Evolutionary conservation across 257 asterid genomes (phyloP).

Genomic region (Petunia secreta): DNA sequence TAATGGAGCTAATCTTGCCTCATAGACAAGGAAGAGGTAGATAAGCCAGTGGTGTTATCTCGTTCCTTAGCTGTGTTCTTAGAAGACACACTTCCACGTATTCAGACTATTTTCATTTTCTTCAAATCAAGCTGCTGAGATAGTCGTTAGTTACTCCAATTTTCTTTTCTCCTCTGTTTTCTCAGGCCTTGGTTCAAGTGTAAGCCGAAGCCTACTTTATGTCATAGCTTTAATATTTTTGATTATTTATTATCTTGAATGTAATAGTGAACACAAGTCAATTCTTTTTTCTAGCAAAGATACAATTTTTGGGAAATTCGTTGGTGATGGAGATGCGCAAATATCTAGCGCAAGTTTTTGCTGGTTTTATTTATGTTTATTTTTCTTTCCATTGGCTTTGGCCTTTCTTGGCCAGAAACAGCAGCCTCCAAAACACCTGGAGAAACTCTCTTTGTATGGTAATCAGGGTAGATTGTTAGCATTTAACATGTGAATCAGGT

Average conservation of each 20-base stretch:
- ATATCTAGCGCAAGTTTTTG: background rate
- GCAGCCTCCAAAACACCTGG: no score
- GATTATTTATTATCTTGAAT: slow-evolving; percentile 21
- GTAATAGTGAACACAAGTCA: slow-evolving; percentile 6
- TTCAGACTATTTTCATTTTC: background rate
- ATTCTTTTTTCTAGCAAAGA: background rate
- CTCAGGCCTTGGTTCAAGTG: slow-evolving; percentile 13
- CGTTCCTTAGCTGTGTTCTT: background rate
- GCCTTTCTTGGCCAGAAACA: background rate
- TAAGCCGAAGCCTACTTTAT: slow-evolving; percentile 5
- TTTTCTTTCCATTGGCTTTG: background rate
- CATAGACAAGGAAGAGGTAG: background rate
- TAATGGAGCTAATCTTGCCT: slow-evolving; percentile 21
- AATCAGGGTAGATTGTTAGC: no score
- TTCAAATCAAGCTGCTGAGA: slow-evolving; percentile 11
- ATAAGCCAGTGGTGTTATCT: slow-evolving; percentile 16
- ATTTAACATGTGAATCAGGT: background rate
- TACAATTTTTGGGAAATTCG: slow-evolving; percentile 16
- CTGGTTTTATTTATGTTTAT: background rate
- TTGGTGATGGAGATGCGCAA: slow-evolving; percentile 14
- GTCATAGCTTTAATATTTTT: slow-evolving; percentile 17
- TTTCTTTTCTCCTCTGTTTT: background rate
- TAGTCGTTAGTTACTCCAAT: slow-evolving; percentile 1
- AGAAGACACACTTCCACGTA: background rate
- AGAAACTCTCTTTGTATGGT: no score